These are phyloP conservation scores for Ricinus communis DNA, from an alignment of 345 rosid species.

Conservation along the genomic window DNA sequence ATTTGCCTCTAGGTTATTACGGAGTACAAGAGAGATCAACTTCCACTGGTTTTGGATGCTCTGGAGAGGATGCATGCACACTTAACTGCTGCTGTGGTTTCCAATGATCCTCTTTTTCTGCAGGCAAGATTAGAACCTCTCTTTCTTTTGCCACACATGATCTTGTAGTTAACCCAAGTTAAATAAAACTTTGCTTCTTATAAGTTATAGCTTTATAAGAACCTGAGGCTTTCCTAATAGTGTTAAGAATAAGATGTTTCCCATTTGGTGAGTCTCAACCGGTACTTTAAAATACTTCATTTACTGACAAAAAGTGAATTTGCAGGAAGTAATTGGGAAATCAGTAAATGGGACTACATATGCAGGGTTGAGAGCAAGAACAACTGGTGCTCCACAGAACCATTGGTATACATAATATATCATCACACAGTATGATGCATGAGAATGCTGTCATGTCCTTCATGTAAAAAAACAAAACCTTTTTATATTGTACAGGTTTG, in stretches of 20 bases:
- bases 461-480: not conserved
- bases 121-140: conserved; percentile 53
- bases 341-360: conserved; percentile 94
- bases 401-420: conserved; percentile 58
- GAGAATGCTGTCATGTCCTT: not conserved
- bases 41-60: conserved; percentile 74
- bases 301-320: not conserved
- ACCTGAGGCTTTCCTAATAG: too few species aligned
- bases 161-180: too few species aligned
- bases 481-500: conserved; percentile 60
- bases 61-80: conserved; percentile 96
- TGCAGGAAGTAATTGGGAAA: conserved; percentile 87
- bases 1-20: conserved; percentile 62
- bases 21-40: conserved; percentile 76
- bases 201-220: too few species aligned
- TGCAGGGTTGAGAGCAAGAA: conserved; percentile 92
- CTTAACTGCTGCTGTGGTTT: conserved; percentile 93
- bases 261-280: too few species aligned
- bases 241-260: too few species aligned
- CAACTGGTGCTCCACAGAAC: conserved; percentile 98
- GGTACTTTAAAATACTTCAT: too few species aligned
- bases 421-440: not conserved
- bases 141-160: too few species aligned
- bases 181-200: too few species aligned
- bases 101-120: conserved; percentile 78